Evolutionary conservation across 345 rosid species (phyloP).

Genomic region (Laguncularia racemosa): DNA sequence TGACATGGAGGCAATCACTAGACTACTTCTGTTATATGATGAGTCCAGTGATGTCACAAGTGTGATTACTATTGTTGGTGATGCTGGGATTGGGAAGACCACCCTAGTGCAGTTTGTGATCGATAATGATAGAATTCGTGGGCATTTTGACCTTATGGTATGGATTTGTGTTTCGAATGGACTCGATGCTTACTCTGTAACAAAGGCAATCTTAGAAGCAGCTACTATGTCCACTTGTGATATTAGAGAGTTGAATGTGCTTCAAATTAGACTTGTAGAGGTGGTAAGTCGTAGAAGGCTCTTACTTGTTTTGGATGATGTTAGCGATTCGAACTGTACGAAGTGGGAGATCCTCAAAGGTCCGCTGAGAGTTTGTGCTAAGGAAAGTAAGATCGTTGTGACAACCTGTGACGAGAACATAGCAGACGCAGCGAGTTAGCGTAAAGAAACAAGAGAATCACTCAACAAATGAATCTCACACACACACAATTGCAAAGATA

Average conservation of each 20-base stretch:
- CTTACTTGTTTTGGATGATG: constrained; percentile 25
- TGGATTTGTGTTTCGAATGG: constrained; percentile 21
- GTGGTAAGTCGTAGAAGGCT: constrained; percentile 12
- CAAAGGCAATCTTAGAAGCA: constrained; percentile 18
- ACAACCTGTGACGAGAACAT: constrained; percentile 17
- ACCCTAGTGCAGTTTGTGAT: constrained; percentile 8
- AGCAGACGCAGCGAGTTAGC: too few species aligned
- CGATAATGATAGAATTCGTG: constrained; percentile 6
- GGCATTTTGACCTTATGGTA: constrained; percentile 14
- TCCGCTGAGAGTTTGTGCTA: constrained; percentile 11
- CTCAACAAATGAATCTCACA: too few species aligned
- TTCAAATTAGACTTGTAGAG: constrained; percentile 18
- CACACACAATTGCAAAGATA: too few species aligned
- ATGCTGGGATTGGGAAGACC: constrained; percentile 13
- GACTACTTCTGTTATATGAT: constrained; percentile 5
- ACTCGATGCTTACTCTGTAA: constrained; percentile 8
- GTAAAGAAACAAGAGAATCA: too few species aligned
- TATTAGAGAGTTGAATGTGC: constrained; percentile 10
- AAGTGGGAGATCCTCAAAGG: constrained; percentile 17
- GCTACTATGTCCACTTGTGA: constrained; percentile 4
- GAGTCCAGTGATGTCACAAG: background rate
- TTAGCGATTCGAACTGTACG: constrained; percentile 6
- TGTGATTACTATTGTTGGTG: constrained; percentile 1
- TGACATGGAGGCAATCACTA: constrained; percentile 13
- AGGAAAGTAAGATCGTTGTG: constrained; percentile 17